Conservation (phyloP, 345 rosid species). For the Eucalyptus leucophloia region DNA sequence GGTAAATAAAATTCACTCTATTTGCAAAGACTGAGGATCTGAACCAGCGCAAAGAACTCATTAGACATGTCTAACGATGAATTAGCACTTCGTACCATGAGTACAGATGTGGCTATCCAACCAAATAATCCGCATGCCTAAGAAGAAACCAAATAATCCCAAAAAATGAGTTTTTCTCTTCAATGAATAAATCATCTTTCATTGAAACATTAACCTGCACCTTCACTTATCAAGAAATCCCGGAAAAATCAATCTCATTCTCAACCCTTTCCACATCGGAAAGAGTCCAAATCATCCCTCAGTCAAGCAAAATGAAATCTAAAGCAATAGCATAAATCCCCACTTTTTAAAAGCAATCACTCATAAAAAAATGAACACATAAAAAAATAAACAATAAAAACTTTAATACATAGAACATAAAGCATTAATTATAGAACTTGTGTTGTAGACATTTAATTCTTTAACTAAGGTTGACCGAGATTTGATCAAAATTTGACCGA, state of each 20-base stretch:
- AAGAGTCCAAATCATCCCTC: not conserved
- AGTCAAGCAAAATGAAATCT: not conserved
- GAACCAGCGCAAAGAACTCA: not conserved
- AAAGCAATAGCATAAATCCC: not conserved
- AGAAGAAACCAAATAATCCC: not conserved
- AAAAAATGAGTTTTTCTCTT: not conserved
- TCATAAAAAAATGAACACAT: not conserved
- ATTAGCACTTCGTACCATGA: not conserved
- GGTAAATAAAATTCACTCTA: not conserved
- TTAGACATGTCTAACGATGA: not conserved
- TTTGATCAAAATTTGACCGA: not conserved
- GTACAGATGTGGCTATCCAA: not conserved
- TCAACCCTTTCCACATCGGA: not conserved
- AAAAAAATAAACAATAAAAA: no score
- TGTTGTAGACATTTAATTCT: no score
- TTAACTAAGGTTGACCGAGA: no score
- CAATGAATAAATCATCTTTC: not conserved
- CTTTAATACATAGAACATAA: not conserved
- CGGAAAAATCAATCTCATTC: not conserved
- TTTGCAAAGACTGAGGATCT: not conserved
- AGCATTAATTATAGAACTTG: not conserved
- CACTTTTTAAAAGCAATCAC: not conserved
- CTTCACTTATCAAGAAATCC: not conserved
- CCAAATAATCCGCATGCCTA: not conserved
- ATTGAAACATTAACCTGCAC: not conserved